Percentiles rank a stretch among this genome's conserved stretches.
These are phyloP conservation scores for Macroventuria anomochaeta DNA, from an alignment of 2,329 filamentous ascomycete genomes.

Conservation along the genomic window DNA sequence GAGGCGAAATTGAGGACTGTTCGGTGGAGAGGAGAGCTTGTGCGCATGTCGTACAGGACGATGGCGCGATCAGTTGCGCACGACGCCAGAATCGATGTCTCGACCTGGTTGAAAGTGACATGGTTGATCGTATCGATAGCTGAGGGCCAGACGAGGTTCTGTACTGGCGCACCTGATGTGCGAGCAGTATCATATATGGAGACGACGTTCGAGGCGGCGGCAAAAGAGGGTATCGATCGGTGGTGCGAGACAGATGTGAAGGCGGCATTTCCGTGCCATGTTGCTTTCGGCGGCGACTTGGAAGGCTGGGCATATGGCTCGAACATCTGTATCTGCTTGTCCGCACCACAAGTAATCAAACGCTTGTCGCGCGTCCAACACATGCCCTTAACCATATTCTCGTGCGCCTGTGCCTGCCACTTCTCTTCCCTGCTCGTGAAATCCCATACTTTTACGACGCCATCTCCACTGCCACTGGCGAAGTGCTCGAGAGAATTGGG, in stretches of 20 bases:
- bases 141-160: slow-evolving; percentile 86
- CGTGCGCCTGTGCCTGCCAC: slow-evolving; percentile 82
- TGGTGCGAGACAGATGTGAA: slow-evolving; percentile 89
- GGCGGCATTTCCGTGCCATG: slow-evolving; percentile 81
- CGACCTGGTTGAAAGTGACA: slow-evolving; percentile 89
- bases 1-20: slow-evolving; percentile 84
- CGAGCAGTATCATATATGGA: slow-evolving; percentile 88
- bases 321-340: slow-evolving; percentile 87
- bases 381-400: slow-evolving; percentile 91
- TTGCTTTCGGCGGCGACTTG: slow-evolving; percentile 75
- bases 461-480: slow-evolving; percentile 66
- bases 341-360: slow-evolving; percentile 83
- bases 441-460: slow-evolving; percentile 93
- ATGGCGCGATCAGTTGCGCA: slow-evolving; percentile 84
- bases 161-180: slow-evolving; percentile 76
- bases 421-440: slow-evolving; percentile 74
- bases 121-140: slow-evolving; percentile 84
- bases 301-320: slow-evolving; percentile 80
- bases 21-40: slow-evolving; percentile 80
- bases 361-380: slow-evolving; percentile 88
- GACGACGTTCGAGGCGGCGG: slow-evolving; percentile 77
- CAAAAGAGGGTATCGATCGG: slow-evolving; percentile 78
- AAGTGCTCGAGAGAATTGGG: slow-evolving; percentile 56
- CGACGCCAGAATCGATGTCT: slow-evolving; percentile 88
- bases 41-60: slow-evolving; percentile 90